These are phyloP conservation scores for Eucalyptus tenuipes DNA, from an alignment of 345 rosid species.

Conservation along the genomic window DNA sequence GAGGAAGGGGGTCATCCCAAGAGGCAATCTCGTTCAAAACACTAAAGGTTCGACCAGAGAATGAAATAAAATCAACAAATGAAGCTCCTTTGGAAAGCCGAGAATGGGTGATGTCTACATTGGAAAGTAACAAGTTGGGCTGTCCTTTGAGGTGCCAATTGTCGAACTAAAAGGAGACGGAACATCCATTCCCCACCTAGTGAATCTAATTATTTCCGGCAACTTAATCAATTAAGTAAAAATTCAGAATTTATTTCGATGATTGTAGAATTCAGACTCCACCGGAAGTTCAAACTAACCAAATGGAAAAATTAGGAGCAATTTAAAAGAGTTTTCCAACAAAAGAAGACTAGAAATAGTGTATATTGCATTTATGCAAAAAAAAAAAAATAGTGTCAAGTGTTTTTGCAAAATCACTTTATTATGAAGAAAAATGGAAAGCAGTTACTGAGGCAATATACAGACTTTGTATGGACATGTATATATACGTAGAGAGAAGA, in stretches of 20 bases:
- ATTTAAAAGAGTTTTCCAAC: background rate
- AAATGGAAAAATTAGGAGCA: background rate
- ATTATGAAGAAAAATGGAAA: background rate
- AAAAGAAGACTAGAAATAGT: background rate
- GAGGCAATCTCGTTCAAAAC: too few relatives aligned
- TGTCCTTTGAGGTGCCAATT: too few relatives aligned
- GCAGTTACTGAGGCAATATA: background rate
- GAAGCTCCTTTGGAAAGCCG: too few relatives aligned
- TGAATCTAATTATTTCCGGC: background rate
- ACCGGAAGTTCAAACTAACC: background rate
- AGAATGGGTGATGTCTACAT: too few relatives aligned
- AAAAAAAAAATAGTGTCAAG: background rate
- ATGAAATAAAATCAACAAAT: too few relatives aligned
- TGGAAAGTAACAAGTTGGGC: too few relatives aligned
- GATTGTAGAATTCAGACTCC: background rate
- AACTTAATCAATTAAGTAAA: background rate
- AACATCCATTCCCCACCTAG: too few relatives aligned
- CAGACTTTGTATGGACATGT: background rate
- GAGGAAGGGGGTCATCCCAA: too few relatives aligned
- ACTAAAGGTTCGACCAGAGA: too few relatives aligned
- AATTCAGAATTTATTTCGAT: background rate
- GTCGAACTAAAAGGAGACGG: too few relatives aligned
- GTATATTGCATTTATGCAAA: background rate
- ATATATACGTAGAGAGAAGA: background rate
- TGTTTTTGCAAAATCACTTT: background rate